Percentiles rank a stretch among this genome's conserved stretches.
phyloP scores from a whole-genome alignment of 352 stramenopile species.

The Phytophthora aleatoria region DNA sequence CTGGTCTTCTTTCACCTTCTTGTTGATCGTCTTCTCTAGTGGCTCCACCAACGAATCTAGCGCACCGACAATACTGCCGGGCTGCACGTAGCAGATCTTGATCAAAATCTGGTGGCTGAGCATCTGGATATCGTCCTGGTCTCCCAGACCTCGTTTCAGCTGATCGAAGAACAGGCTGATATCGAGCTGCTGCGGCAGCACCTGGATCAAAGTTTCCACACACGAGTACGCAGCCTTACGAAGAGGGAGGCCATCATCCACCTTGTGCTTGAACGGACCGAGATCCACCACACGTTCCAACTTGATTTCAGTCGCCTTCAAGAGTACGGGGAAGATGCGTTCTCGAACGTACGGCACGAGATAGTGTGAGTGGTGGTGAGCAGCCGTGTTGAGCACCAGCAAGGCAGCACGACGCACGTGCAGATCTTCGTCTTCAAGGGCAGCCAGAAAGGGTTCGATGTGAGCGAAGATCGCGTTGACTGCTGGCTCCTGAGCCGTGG shows the following conservation, averaged over 20 bases:
- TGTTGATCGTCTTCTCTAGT: slow-evolving; percentile 96
- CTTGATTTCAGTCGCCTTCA: slow-evolving; percentile 92
- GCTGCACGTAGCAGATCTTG: slow-evolving; percentile 90
- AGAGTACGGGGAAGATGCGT: slow-evolving; percentile 90
- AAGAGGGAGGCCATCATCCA: slow-evolving; percentile 89
- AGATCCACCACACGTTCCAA: slow-evolving; percentile 97
- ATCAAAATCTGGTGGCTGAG: slow-evolving; percentile 97
- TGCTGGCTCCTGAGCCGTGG: slow-evolving; percentile 35
- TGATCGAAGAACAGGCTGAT: slow-evolving; percentile 93
- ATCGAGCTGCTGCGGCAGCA: slow-evolving; percentile 92
- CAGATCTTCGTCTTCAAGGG: slow-evolving; percentile 96
- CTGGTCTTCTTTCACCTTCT: slow-evolving; percentile 95
- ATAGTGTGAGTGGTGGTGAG: slow-evolving; percentile 93
- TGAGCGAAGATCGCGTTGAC: slow-evolving; percentile 61
- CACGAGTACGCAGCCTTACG: slow-evolving; percentile 94
- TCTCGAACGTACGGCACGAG: slow-evolving; percentile 81
- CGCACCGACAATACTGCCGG: slow-evolving; percentile 81
- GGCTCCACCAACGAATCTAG: slow-evolving; percentile 92
- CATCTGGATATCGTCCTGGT: slow-evolving; percentile 97
- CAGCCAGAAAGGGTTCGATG: slow-evolving; percentile 90
- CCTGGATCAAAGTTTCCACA: slow-evolving; percentile 96
- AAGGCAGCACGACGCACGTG: slow-evolving; percentile 94
- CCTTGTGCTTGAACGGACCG: slow-evolving; percentile 99
- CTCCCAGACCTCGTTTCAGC: slow-evolving; percentile 89
- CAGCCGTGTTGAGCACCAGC: slow-evolving; percentile 95